Evolutionary conservation across 495 filamentous ascomycete species (phyloP), one percentile per base, ranked within the genome.

Genomic region (Lasiosphaeria hispida): DNA sequence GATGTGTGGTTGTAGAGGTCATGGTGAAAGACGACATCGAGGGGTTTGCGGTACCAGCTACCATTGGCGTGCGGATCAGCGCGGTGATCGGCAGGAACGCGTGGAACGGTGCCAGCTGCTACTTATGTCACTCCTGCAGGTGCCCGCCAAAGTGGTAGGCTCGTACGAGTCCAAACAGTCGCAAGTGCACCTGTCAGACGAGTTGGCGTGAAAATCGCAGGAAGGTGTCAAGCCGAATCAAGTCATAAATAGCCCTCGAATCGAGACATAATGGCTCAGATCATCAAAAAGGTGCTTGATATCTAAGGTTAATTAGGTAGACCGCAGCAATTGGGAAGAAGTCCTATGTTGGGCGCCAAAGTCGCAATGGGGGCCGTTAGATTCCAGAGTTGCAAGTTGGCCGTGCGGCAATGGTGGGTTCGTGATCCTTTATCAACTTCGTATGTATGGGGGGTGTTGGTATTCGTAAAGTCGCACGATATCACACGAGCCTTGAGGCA

Each of bases 51-150:
- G 19, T 14, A n/a, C 35, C 48, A 42, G 44, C 54, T 43, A 45
- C 56, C 53, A 61, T 60, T 63, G 60, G 57, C 60, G 50, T n/a
- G 60, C 52, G 30, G 63, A 59, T 62, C 56, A 53, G 39, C 36
- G 52, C 55, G 66, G 68, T 48, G 63, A 65, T 67, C 66, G 62
- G 58, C 66, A 67, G 65, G 61, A 65, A 66, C 61, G 44, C 19
- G 58, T 66, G 33, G 55, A 51, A 19, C 48, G 43, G 59, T 13
- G 51, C 18, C 47, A 41, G 37, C 50, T 43, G 34, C 23, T 0
- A 41, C 58, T 57, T 53, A 19, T 48, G 44, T 41, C 52, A 42
- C 38, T 44, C 15, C 52, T 62, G 55, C 59, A 40, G 38, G 37
- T 23, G 41, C 51, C 62, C 65, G 65, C 41, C 34, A 49, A 58